Evolutionary conservation across 371 early-diverging fungal genomes (phyloP), one percentile per base, ranked within the genome.

Genomic region (Rhizopus stolonifer): DNA sequence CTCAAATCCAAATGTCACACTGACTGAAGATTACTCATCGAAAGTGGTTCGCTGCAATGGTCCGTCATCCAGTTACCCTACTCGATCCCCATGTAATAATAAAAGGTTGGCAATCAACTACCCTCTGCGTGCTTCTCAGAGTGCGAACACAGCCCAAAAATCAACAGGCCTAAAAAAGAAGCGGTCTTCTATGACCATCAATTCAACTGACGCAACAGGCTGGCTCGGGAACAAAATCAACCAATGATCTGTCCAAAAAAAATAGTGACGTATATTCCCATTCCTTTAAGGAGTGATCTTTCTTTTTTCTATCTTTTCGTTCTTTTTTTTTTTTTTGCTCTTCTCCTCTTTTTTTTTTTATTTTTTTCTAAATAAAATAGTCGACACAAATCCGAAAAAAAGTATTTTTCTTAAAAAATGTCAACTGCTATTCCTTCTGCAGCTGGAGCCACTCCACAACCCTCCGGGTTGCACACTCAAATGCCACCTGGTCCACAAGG

Each of bases 371-470:
- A n/a, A n/a, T 14, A 36, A 29, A 4, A 29, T 10, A 29, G 31
- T 7, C 7, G 31, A 29, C 31, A 29, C 31, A 29, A 29, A 29
- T 29, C 15, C 15, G 45, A 21, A 29, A 21, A 43, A 43, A 47
- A 29, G 46, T 14, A 49, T 51, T 24, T 34, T n/a, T 51, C 29
- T 22, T 18, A 50, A 18, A 45, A 54, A 33, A 64, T 64, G 64
- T 64, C 64, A 46, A 58, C 64, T 11, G 55, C 59, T 19, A 43
- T 64, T 51, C 64, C 64, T 54, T 58, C 64, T 33, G 29, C 59
- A 17, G 64, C 50, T 22, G 59, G 59, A 8, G 45, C 50, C 24
- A 38, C 58, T 43, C 59, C 59, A 24, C 64, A 58, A 13, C 58
- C 59, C 18, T 38, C 59, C 15, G 54, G 48, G 36, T 47, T 61